Conservation (phyloP, 352 stramenopile species). For the Blastocystis sp. region DNA sequence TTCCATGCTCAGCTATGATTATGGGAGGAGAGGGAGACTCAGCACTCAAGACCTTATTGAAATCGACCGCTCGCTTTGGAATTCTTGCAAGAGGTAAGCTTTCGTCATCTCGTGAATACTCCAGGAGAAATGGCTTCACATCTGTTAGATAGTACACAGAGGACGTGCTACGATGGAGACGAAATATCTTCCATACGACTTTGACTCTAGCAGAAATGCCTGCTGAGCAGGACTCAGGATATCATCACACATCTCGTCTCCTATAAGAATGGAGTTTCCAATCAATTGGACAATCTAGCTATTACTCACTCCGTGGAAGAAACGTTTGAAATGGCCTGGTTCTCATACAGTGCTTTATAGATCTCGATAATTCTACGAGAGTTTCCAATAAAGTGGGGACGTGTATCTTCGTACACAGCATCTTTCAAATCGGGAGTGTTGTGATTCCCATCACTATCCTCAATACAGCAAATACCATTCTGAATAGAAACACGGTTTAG, state of each 20-base stretch:
- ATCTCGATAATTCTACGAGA: neutral
- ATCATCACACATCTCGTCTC: conserved; percentile 7
- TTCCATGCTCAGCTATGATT: neutral
- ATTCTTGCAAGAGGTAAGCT: neutral
- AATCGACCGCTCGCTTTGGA: neutral
- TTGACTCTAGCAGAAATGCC: neutral
- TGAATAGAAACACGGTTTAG: neutral
- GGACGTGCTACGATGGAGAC: neutral
- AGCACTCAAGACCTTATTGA: neutral
- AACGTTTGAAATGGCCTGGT: conserved; percentile 1
- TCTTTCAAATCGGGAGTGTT: neutral
- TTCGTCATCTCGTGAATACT: neutral
- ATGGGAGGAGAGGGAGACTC: neutral
- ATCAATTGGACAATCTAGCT: conserved; percentile 5
- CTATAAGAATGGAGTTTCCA: neutral
- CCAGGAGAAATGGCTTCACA: neutral
- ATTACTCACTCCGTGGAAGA: neutral
- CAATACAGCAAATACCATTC: neutral
- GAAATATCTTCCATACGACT: neutral
- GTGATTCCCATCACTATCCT: neutral
- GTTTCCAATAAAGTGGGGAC: conserved; percentile 1
- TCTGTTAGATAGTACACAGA: neutral
- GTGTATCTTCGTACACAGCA: neutral
- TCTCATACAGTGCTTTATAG: conserved; percentile 21
- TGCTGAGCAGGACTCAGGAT: neutral